Percentiles rank a stretch among this genome's conserved stretches.
Conservation (phyloP, 306 rosid species). For the Begonia peltatifolia region DNA sequence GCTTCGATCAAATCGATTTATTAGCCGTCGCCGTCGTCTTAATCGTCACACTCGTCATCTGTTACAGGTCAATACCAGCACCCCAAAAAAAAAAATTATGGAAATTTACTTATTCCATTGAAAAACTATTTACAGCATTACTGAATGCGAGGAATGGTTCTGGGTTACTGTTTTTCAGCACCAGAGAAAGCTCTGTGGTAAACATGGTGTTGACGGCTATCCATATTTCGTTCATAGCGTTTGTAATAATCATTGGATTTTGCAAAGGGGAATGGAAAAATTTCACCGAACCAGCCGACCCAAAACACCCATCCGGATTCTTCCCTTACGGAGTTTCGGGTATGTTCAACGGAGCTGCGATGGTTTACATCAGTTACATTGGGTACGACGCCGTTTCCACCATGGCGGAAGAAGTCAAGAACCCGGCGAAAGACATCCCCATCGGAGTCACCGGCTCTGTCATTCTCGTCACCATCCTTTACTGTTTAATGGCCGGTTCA, state of each 20-base stretch:
- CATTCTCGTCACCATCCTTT: slow-evolving; percentile 50
- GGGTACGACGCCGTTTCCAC: slow-evolving; percentile 97
- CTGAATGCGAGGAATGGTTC: too few species aligned
- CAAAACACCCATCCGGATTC: slow-evolving; percentile 49
- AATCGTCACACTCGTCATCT: slow-evolving; percentile 50
- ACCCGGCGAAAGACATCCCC: slow-evolving; percentile 77
- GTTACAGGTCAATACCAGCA: slow-evolving; percentile 46
- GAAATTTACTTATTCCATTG: too few species aligned
- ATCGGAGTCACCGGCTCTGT: slow-evolving; percentile 84
- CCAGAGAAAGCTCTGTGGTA: slow-evolving; percentile 69
- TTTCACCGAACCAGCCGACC: slow-evolving; percentile 40
- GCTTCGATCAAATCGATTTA: slow-evolving; percentile 60
- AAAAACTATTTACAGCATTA: too few species aligned
- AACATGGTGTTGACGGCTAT: slow-evolving; percentile 67
- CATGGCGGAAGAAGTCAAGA: slow-evolving; percentile 77
- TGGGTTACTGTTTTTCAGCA: slow-evolving; percentile 21
- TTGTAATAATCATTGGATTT: slow-evolving; percentile 55
- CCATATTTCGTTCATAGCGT: slow-evolving; percentile 57
- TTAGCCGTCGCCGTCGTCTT: slow-evolving; percentile 62
- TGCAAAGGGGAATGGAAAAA: slow-evolving; percentile 69
- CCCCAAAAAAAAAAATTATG: too few species aligned
- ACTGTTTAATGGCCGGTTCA: slow-evolving; percentile 84
- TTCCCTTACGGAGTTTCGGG: slow-evolving; percentile 56
- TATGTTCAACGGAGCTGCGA: slow-evolving; percentile 64
- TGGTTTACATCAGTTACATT: slow-evolving; percentile 70